Evolutionary conservation across 139 green algal genomes (phyloP), one percentile per base, ranked within the genome.

Genomic region (Edaphochlamys debaryana): DNA sequence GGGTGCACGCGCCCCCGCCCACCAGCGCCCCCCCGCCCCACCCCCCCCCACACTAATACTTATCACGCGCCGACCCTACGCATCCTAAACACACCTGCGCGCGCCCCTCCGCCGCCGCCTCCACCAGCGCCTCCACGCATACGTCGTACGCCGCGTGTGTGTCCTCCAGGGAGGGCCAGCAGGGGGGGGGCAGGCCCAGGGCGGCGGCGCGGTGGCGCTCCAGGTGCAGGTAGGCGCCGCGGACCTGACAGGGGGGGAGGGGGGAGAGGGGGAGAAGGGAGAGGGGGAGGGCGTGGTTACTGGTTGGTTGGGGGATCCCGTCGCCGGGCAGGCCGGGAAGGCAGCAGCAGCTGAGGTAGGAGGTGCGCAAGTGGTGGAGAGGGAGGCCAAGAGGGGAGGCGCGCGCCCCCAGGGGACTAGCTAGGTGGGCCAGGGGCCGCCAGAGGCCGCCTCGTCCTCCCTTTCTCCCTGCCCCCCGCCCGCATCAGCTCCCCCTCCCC

Each of bases 61-160:
- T n/a, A n/a, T n/a, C n/a, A n/a, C n/a, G n/a, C n/a, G n/a, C n/a
- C n/a, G n/a, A n/a, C n/a, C n/a, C n/a, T n/a, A n/a, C n/a, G n/a
- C n/a, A n/a, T n/a, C n/a, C n/a, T n/a, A n/a, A n/a, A n/a, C n/a
- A n/a, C 29, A 80, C 73, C 86, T 95, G 87, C 0, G 86, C 88
- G 2, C 87, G 87, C 45, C 91, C 76, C 50, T 72, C 56, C 29
- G 42, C 25, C 27, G 92, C 85, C 36, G 79, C 70, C 5, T 67
- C 58, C 40, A 96, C 50, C 63, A 93, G 64, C 50, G 81, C 64
- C 6, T 70, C 74, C 56, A 92, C 78, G 60, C 66, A 83, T 37
- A 50, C 58, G 79, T 96, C 82, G 85, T 96, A 98, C 85, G 89
- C 90, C 3, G 69, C 83, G 74, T 98, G 91, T 2, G 96, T 98